phyloP scores from a whole-genome alignment of 2,329 filamentous ascomycete genomes.

The Fusarium buxicola region DNA sequence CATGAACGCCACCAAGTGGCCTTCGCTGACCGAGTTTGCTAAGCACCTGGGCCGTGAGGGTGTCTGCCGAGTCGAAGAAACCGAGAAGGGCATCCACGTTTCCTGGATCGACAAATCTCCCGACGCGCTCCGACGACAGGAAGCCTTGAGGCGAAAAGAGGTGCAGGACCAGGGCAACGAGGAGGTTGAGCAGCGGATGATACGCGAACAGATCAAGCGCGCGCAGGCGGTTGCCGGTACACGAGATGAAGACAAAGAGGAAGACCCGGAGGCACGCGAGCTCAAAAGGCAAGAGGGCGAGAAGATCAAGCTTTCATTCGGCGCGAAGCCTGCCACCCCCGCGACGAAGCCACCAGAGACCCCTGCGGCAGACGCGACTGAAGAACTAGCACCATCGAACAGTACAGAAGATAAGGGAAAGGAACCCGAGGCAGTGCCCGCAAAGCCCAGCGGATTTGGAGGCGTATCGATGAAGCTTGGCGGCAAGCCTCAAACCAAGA shows the following conservation, averaged over 20 bases:
- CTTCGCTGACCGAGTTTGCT: slow-evolving; percentile 87
- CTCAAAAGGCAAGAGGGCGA: slow-evolving; percentile 76
- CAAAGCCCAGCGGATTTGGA: slow-evolving; percentile 51
- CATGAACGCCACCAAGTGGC: slow-evolving; percentile 94
- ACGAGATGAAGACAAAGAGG: slow-evolving; percentile 54
- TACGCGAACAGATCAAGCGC: slow-evolving; percentile 84
- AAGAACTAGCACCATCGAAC: slow-evolving; percentile 20
- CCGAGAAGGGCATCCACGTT: slow-evolving; percentile 84
- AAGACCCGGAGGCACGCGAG: slow-evolving; percentile 57
- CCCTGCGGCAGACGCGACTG: slow-evolving; percentile 23
- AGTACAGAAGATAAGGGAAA: slow-evolving; percentile 24
- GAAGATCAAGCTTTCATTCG: slow-evolving; percentile 79
- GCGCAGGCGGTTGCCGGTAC: slow-evolving; percentile 68
- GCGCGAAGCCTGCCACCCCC: slow-evolving; percentile 53
- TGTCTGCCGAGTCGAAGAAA: slow-evolving; percentile 90
- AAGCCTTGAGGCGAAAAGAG: slow-evolving; percentile 85
- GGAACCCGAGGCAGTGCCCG: slow-evolving; percentile 28
- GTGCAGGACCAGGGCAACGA: slow-evolving; percentile 91
- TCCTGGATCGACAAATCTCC: slow-evolving; percentile 93
- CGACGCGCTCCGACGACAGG: slow-evolving; percentile 82
- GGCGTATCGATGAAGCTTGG: slow-evolving; percentile 73
- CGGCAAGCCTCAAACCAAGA: slow-evolving; percentile 76
- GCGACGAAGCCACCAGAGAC: slow-evolving; percentile 31
- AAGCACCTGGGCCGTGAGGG: slow-evolving; percentile 88
- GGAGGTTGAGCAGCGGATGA: slow-evolving; percentile 84